Evolutionary conservation across 75 land plant species (phyloP).

Genomic region (Selaginella moellendorffii): DNA sequence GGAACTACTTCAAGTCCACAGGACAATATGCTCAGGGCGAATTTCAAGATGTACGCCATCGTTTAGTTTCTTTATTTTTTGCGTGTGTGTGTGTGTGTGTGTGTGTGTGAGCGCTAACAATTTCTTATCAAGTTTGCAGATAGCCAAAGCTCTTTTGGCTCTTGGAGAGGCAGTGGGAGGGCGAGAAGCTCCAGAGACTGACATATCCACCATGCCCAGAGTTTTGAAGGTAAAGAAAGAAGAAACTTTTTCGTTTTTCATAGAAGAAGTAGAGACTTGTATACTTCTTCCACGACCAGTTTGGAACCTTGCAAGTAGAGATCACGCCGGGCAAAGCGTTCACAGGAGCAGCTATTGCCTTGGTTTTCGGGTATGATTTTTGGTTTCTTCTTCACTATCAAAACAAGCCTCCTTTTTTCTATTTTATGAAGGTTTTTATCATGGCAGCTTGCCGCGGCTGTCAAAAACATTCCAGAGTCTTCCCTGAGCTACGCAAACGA

Average conservation of each 20-base stretch:
- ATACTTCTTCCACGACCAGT: too few species aligned
- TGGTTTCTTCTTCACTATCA: not conserved
- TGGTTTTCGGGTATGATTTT: conserved; percentile 53
- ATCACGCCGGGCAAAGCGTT: conserved; percentile 47
- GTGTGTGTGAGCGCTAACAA: not conserved
- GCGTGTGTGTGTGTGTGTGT: not conserved
- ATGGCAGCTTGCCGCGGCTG: conserved; percentile 41
- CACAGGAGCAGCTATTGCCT: conserved; percentile 43
- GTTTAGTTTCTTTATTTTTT: not conserved
- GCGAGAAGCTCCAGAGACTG: conserved; percentile 15
- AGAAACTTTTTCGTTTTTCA: too few species aligned
- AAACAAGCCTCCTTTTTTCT: not conserved
- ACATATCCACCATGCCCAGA: not conserved
- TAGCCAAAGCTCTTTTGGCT: conserved; percentile 45
- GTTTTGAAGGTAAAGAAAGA: not conserved
- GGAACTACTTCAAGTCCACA: conserved; percentile 56
- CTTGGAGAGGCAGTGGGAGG: conserved; percentile 49
- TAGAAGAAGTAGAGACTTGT: too few species aligned
- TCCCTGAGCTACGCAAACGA: conserved; percentile 70
- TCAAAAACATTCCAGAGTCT: conserved; percentile 49
- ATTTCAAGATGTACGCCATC: conserved; percentile 39
- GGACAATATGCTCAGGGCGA: conserved; percentile 83
- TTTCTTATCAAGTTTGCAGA: conserved; percentile 27
- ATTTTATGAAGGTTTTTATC: conserved; percentile 35
- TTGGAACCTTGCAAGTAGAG: conserved; percentile 66